Base-by-base conservation (phyloP, 495 filamentous ascomycete genomes). In the Amphirosellinia nigrospora region DNA sequence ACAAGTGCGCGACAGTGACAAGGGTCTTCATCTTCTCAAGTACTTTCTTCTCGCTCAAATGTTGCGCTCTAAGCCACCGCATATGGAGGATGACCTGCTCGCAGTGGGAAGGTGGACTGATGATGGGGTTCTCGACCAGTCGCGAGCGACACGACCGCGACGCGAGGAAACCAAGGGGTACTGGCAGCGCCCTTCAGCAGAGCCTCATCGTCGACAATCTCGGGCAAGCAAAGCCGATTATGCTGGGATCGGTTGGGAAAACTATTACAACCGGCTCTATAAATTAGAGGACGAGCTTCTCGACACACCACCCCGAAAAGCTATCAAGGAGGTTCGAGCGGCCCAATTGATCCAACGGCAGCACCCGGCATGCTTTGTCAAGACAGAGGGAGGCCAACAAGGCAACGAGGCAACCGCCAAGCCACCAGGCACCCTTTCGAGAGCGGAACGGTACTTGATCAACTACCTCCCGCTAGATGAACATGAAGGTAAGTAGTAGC, bases 391-490 rank as follows among this genome's bases (percentile, higher is more conserved):
- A 68, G 55, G 50, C 21, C 36, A 59, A n/a, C 39, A 59, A 68
- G 65, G 39, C 63, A 53, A 65, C 46, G 45, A 64, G 61, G 61
- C 63, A 65, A 53, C 63, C 28, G 28, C 36, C 53, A 48, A 36
- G 32, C n/a, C n/a, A 23, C 8, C 34, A 66, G 48, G 53, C 38
- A 34, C 13, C 23, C 65, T 46, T 16, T 48, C 39, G 19, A 59
- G 38, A 30, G n/a, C 26, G 48, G 52, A 38, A 48, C n/a, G 28
- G 7, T 13, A 26, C 21, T 36, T 48, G 21, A 15, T 58, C 0
- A 36, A 59, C 43, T 58, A 66, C 26, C 50, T 58, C 7, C 36
- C 32, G 4, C 23, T 45, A 8, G 32, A 45, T 16, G 50, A 38
- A 21, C 50, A 41, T 2, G 64, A 45, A 56, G 50, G 64, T 66